Base-by-base conservation (phyloP, 2,329 filamentous ascomycete genomes). In the Sphaerulina vaccinii region DNA sequence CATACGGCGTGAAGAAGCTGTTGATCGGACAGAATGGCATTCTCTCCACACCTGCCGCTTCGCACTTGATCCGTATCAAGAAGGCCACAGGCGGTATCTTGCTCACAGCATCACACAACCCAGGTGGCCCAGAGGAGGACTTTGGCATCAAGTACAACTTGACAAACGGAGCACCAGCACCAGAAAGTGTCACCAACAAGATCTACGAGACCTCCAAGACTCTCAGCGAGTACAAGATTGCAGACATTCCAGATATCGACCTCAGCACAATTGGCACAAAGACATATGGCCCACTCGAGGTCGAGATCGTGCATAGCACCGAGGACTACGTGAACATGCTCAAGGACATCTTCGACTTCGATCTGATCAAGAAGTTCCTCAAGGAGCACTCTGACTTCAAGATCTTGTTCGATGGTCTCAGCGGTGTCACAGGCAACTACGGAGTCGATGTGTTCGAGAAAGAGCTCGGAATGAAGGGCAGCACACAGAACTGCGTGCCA, bases 121-220 rank as follows among this genome's bases (percentile, higher is more conserved):
- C 93, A 55, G 93, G 93, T 73, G 93, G 92, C 92, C 93, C 93
- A 57, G 87, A 83, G 64, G 87, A 93, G 71, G 93, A 99, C 75
- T 99, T 99, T 66, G 93, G 93, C 65, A 99, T 99, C 85, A 99
- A 99, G 79, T 99, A 99, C 83, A 99, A 99, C 80, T 80, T 99
- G 54, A 80, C 90, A 71, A 97, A 99, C 69, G 93, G 93, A 65
- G 93, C 91, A 51, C 93, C 93, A 37, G 93, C 93, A 51, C 93
- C 93, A 53, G 93, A 99, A 74, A 86, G 88, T 49, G 89, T 99
- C 61, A 99, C 93, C 62, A 95, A 99, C 84, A 96, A 95, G 79
- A 97, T 99, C 72, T 97, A 83, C 77, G 89, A 92, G 65, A 84
- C 85, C 56, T 92, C 92, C 64, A 97, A 96, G 81, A 84, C 81